phyloP scores from a whole-genome alignment of 2,329 filamentous ascomycete species.

The Aspergillus novoparasiticus region DNA sequence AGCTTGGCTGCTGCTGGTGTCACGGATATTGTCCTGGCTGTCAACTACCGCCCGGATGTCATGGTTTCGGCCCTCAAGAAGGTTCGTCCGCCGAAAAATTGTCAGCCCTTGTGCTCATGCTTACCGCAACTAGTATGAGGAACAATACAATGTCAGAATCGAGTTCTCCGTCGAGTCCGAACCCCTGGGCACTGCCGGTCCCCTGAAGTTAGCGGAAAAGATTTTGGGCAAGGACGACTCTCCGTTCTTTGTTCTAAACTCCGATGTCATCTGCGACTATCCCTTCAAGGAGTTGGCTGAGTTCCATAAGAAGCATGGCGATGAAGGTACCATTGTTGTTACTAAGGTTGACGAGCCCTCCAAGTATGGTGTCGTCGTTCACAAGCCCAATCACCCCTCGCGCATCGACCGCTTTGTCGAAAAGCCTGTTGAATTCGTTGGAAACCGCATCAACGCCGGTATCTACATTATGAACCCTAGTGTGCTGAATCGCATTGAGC shows the following conservation, averaged over 20 bases:
- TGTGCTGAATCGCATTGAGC: slow-evolving; percentile 86
- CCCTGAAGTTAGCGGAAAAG: slow-evolving; percentile 90
- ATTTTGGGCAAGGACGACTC: slow-evolving; percentile 90
- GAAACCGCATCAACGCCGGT: slow-evolving; percentile 97
- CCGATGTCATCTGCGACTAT: slow-evolving; percentile 97
- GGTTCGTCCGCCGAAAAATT: slow-evolving; percentile 52
- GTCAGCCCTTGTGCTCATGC: slow-evolving; percentile 3
- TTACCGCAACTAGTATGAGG: slow-evolving; percentile 68
- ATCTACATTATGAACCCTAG: slow-evolving; percentile 97
- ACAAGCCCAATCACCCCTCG: slow-evolving; percentile 88
- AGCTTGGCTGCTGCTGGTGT: slow-evolving; percentile 90
- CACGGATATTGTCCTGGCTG: slow-evolving; percentile 94
- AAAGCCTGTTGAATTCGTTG: slow-evolving; percentile 98
- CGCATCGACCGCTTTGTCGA: slow-evolving; percentile 98
- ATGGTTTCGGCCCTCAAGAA: slow-evolving; percentile 94
- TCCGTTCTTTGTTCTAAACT: slow-evolving; percentile 98
- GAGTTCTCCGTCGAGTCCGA: slow-evolving; percentile 97
- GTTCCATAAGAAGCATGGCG: slow-evolving; percentile 90
- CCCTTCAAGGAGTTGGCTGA: slow-evolving; percentile 86
- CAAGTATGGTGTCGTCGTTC: slow-evolving; percentile 98
- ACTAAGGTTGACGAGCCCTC: slow-evolving; percentile 99
- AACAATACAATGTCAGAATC: slow-evolving; percentile 90
- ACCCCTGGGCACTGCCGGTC: slow-evolving; percentile 91
- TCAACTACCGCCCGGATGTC: slow-evolving; percentile 98
- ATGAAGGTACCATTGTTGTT: slow-evolving; percentile 96